A percentile compares a stretch with the other conserved stretches of the same genome.
Conservation (phyloP, 1,284 basidiomycete genomes). For the Cutaneotrichosporon cavernicola region DNA sequence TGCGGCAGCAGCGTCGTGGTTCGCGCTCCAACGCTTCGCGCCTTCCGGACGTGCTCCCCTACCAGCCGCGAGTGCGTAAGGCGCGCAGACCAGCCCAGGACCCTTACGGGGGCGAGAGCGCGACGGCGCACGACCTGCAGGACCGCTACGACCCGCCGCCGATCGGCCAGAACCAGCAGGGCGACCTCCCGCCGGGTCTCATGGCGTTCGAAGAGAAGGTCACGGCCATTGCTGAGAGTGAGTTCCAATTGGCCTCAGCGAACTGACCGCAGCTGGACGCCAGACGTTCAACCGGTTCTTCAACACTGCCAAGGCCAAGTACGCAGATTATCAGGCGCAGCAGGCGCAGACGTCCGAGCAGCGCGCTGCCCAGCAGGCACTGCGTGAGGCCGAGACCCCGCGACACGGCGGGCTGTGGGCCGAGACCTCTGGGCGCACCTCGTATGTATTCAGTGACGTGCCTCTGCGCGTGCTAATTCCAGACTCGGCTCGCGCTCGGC, state of each 20-base stretch:
- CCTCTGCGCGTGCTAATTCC: neutral
- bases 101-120: constrained; percentile 17
- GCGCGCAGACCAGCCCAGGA: constrained; percentile 20
- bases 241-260: neutral
- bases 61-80: constrained; percentile 48
- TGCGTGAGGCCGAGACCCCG: constrained; percentile 8
- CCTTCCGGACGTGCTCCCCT: constrained; percentile 38
- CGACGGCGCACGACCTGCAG: constrained; percentile 12
- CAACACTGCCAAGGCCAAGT: constrained; percentile 43
- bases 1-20: constrained; percentile 5
- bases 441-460: constrained; percentile 26
- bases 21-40: neutral
- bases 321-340: constrained; percentile 39
- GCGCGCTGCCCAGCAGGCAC: constrained; percentile 22
- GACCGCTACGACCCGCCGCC: constrained; percentile 13
- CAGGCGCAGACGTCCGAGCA: constrained; percentile 17
- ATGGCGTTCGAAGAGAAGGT: constrained; percentile 48
- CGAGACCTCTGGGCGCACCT: constrained; percentile 19
- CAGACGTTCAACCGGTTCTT: constrained; percentile 48
- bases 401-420: constrained; percentile 29
- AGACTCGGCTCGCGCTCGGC: constrained; percentile 3
- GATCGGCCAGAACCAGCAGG: constrained; percentile 11
- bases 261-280: constrained; percentile 37
- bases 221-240: constrained; percentile 46
- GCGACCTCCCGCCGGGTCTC: constrained; percentile 35